phyloP scores from a whole-genome alignment of 2,329 filamentous ascomycete genomes.

The Fusarium zealandicum region DNA sequence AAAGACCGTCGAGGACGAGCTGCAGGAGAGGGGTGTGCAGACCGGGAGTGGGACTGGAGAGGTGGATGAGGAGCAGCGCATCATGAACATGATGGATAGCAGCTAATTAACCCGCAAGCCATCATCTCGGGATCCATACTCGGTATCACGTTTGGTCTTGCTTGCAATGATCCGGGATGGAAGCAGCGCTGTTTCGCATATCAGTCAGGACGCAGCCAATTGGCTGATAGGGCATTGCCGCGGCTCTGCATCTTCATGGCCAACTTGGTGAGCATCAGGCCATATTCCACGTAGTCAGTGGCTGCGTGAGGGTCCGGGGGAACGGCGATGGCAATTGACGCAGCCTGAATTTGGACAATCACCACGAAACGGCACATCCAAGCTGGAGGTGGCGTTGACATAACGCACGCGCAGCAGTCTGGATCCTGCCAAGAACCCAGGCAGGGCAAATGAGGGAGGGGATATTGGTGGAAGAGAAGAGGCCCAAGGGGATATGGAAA shows the following conservation, averaged over 20 bases:
- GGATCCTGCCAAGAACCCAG: conserved; percentile 13
- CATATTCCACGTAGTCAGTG: conserved; percentile 18
- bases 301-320: conserved; percentile 1
- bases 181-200: conserved; percentile 15
- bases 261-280: conserved; percentile 30
- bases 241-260: conserved; percentile 8
- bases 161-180: conserved; percentile 1
- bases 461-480: conserved; percentile 5
- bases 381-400: conserved; percentile 1
- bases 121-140: neutral
- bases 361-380: conserved; percentile 5
- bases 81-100: conserved; percentile 52
- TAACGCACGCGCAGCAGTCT: conserved; percentile 17
- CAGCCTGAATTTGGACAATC: conserved; percentile 6
- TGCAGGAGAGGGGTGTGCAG: conserved; percentile 59
- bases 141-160: conserved; percentile 19
- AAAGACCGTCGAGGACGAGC: conserved; percentile 64
- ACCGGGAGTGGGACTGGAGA: conserved; percentile 37
- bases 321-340: conserved; percentile 10
- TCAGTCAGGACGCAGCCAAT: conserved; percentile 25
- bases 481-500: neutral
- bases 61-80: conserved; percentile 52
- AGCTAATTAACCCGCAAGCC: conserved; percentile 39
- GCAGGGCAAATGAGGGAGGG: conserved; percentile 3
- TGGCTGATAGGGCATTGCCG: conserved; percentile 14